Evolutionary conservation across 345 rosid genomes (phyloP), one percentile per base, ranked within the genome.

Genomic region (Clausena lansium): DNA sequence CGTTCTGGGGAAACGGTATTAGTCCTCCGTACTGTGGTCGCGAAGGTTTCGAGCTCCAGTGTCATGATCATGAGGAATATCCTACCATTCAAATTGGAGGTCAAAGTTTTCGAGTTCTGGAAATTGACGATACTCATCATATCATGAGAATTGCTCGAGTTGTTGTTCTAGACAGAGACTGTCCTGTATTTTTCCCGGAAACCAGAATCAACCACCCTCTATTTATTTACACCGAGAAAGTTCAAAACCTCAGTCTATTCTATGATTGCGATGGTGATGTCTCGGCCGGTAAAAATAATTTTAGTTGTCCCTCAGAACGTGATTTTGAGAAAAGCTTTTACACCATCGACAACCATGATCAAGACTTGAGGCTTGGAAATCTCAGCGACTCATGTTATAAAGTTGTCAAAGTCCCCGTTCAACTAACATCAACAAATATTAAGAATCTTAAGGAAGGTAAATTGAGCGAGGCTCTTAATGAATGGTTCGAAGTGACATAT

Each of bases 1-100:
- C 94, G 13, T 91, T 91, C 39, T 88, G 87, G 91, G 84, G 91
- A 0, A 33, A n/a, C n/a, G n/a, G n/a, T n/a, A n/a, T n/a, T n/a
- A n/a, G n/a, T n/a, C n/a, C n/a, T 4, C 3, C 15, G 0, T 39
- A 38, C n/a, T 92, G 91, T 22, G 92, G 93, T 10, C 76, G 15
- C 4, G 2, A n/a, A 50, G 67, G 50, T 1, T 92, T 88, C 75
- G 0, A 80, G 61, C 87, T 92, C n/a, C 20, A 5, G 0, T 88
- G 91, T 68, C 6, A 20, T 58, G 58, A 47, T 2, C 15, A 63
- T 8, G n/a, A 58, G 38, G n/a, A 58, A 33, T 6, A 0, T 39
- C 38, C 62, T 25, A 39, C 61, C 30, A 11, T 88, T 0, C 65
- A 3, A 0, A 39, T 63, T 0, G 27, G 6, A 0, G 0, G 0